Base-by-base conservation (phyloP, 2,329 filamentous ascomycete species). In the Didymella lethalis region DNA sequence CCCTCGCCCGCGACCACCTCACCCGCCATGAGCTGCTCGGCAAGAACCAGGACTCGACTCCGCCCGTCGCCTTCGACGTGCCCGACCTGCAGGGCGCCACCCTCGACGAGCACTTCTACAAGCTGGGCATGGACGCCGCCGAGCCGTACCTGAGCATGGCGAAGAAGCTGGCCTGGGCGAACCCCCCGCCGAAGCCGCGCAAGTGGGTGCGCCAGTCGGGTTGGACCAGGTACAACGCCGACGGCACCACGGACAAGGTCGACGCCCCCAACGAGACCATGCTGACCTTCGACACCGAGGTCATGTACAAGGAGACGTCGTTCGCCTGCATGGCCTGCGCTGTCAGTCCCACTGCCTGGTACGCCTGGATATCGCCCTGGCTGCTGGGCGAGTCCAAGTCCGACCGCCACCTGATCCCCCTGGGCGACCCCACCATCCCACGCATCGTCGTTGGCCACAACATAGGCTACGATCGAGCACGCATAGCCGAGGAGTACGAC, bases 301-400 rank as follows among this genome's bases (percentile, higher is more conserved):
- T 97, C 46, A 89, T 99, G 89, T 99, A 90, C 86, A 96, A 96
- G 75, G 88, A 95, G 73, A 94, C 89, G 65, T 89, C 90, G 0
- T 99, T 92, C 76, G 93, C 96, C 0, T 92, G 97, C 57, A 98
- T 99, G 92, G 95, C 96, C 23, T 98, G 94, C 74, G 95, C 96
- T 14, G 91, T 89, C 18, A 93, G 93, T 66, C 89, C 92, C 0
- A 93, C 88, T 3, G 89, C 93, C 29, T 99, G 96, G 96, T 99
- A 99, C 79, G 92, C 90, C 0, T 99, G 95, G 95, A 78, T 99
- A 52, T 99, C 95, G 12, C 95, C 95, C 0, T 99, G 94, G 94
- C 80, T 99, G 34, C 79, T 99, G 18, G 91, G 88, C 29, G 92
- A 98, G 80, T 89, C 91, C 1, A 81, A 90, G 34, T 87, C 87